These are phyloP conservation scores for Lipomyces anomalus DNA, from an alignment of 805 yeast species.

Conservation along the genomic window DNA sequence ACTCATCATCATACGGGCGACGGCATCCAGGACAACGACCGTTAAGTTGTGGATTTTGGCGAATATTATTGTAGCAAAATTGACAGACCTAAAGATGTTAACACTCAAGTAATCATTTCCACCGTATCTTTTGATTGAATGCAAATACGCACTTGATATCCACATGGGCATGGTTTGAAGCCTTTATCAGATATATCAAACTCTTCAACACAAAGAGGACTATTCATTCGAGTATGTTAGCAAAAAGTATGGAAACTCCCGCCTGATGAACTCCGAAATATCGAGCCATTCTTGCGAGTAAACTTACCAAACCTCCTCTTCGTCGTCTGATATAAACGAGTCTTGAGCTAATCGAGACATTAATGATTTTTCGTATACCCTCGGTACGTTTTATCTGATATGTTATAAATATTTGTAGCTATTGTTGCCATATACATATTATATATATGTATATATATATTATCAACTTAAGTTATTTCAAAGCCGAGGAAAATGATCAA, in stretches of 20 bases:
- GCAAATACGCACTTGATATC: conserved; percentile 44
- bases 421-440: conserved; percentile 4
- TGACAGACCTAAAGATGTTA: conserved; percentile 73
- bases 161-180: conserved; percentile 99
- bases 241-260: neutral
- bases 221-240: conserved; percentile 34
- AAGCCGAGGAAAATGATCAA: neutral
- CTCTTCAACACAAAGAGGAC: conserved; percentile 97
- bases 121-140: neutral
- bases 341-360: conserved; percentile 25
- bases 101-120: no score
- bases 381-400: no score
- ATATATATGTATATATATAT: no score
- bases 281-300: neutral
- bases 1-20: conserved; percentile 85
- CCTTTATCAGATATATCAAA: conserved; percentile 94
- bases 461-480: neutral
- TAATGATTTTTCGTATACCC: no score
- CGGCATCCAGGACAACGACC: conserved; percentile 98
- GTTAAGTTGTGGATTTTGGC: conserved; percentile 90
- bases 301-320: conserved; percentile 64
- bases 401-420: conserved; percentile 5
- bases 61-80: conserved; percentile 93
- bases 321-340: conserved; percentile 57
- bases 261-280: neutral